Percentiles rank a stretch among this genome's conserved stretches.
Conservation (phyloP, 257 asterid genomes). For the Plantago major region DNA sequence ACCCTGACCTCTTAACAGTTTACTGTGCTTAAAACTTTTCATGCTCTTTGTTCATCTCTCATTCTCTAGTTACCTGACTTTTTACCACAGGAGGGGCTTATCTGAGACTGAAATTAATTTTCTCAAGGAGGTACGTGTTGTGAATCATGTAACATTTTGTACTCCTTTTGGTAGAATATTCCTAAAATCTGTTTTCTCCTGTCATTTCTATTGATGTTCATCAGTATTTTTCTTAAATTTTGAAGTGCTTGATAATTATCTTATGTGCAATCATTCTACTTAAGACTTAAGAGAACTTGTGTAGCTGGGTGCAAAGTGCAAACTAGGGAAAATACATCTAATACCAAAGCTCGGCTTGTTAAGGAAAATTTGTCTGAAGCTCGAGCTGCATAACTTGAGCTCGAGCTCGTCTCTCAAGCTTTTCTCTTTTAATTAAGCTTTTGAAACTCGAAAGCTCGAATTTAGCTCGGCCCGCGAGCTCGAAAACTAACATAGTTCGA, state of each 20-base stretch:
- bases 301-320: no score
- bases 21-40: neutral
- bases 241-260: constrained; percentile 1
- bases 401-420: no score
- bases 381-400: no score
- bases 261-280: neutral
- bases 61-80: constrained; percentile 25
- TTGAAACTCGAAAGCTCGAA: no score
- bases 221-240: constrained; percentile 6
- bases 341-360: no score
- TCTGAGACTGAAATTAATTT: constrained; percentile 73
- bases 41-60: constrained; percentile 9
- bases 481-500: no score
- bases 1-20: neutral
- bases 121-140: constrained; percentile 68
- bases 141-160: constrained; percentile 8
- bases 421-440: no score
- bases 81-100: constrained; percentile 83
- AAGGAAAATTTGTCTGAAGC: no score
- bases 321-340: no score
- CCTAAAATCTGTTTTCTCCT: constrained; percentile 17
- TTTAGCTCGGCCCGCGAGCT: no score
- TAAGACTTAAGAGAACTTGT: no score
- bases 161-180: constrained; percentile 9
- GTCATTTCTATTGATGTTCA: constrained; percentile 9